phyloP scores from a whole-genome alignment of 1,284 basidiomycete genomes.

The Ustilago esculenta region DNA sequence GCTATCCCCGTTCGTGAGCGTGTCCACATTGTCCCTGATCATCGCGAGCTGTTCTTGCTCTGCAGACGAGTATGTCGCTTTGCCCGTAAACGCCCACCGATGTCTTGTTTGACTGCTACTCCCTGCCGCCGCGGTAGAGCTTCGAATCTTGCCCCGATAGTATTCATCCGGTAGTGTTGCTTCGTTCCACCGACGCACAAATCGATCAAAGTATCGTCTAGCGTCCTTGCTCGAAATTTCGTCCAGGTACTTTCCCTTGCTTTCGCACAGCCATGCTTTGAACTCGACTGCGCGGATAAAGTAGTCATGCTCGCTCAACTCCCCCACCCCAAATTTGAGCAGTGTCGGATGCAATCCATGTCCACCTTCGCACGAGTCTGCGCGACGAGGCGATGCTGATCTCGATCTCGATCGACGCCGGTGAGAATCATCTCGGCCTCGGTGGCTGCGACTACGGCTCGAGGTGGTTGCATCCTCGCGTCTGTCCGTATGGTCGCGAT shows the following conservation, averaged over 20 bases:
- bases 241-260: constrained; percentile 42
- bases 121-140: not conserved
- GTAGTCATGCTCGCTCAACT: constrained; percentile 38
- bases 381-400: constrained; percentile 1
- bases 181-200: constrained; percentile 45
- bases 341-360: constrained; percentile 1
- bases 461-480: not conserved
- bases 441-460: not conserved
- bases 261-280: constrained; percentile 48
- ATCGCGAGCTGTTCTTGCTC: constrained; percentile 30
- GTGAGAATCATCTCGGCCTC: not conserved
- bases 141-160: constrained; percentile 20
- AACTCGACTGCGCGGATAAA: constrained; percentile 45
- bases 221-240: constrained; percentile 45
- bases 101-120: constrained; percentile 34
- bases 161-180: constrained; percentile 21
- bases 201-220: constrained; percentile 47
- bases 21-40: constrained; percentile 45
- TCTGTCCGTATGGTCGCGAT: constrained; percentile 1
- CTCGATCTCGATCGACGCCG: constrained; percentile 7
- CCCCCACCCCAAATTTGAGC: constrained; percentile 4
- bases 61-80: constrained; percentile 10
- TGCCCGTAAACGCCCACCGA: constrained; percentile 29
- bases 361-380: not conserved
- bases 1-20: constrained; percentile 38